Conservation (phyloP, 164 flowering plant species). For the Cinnamomum micranthum region DNA sequence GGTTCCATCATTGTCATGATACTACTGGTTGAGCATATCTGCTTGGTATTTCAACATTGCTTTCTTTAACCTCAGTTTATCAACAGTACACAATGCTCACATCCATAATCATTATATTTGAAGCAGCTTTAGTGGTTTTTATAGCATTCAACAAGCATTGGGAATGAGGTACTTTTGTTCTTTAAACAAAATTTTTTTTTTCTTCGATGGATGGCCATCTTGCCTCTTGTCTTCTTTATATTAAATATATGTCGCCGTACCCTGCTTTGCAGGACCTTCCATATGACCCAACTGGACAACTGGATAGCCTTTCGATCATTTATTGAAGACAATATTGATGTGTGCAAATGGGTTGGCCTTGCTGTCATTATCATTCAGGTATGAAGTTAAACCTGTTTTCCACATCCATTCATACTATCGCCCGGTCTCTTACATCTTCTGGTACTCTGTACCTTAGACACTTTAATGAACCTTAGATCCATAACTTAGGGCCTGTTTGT, state of each 20-base stretch:
- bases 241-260: background rate
- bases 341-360: slow-evolving; percentile 73
- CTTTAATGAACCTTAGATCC: no score
- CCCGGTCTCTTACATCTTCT: no score
- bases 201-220: background rate
- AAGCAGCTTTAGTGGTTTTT: slow-evolving; percentile 60
- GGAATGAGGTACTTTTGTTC: slow-evolving; percentile 51
- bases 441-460: no score
- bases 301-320: slow-evolving; percentile 48
- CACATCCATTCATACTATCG: no score
- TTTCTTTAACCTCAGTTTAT: slow-evolving; percentile 32
- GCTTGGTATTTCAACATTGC: background rate
- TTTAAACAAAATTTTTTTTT: background rate
- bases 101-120: slow-evolving; percentile 44
- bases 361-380: slow-evolving; percentile 63
- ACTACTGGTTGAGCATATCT: background rate
- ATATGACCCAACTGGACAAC: slow-evolving; percentile 76
- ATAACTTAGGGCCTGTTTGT: no score
- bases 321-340: slow-evolving; percentile 46
- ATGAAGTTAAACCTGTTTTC: background rate
- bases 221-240: background rate
- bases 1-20: background rate
- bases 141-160: slow-evolving; percentile 61
- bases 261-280: slow-evolving; percentile 61
- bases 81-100: slow-evolving; percentile 53